Evolutionary conservation across 495 filamentous ascomycete species (phyloP), one percentile per base, ranked within the genome.

Genomic region (Hypoxylon fuscum): DNA sequence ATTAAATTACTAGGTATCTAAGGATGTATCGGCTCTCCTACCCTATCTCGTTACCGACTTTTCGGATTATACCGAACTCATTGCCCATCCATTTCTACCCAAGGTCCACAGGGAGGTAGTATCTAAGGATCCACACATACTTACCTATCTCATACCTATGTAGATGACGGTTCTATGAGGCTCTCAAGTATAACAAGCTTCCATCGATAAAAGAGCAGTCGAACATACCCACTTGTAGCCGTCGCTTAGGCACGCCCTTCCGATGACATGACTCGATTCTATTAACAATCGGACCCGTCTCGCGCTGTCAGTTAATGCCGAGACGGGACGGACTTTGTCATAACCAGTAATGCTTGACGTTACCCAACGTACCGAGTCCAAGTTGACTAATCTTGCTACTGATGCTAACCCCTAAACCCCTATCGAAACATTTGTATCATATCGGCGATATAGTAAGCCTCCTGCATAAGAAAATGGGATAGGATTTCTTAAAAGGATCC

Each of bases 401-500:
- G 35, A n/a, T 7, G 35, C 12, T 15, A 38, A 14, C 35, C 32
- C 9, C 10, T 31, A 10, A 34, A 4, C 31, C 31, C 31, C 8
- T 10, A 34, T 34, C 2, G 10, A 11, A 34, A 12, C n/a, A 3
- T 12, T 11, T 12, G 31, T 1, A 22, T 18, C 15, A 15, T 5
- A 2, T 43, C 40, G 40, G 40, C 21, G 40, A 12, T 9, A 4
- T 46, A 27, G 43, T 46, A 27, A 46, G 43, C 21, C 23, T 9
- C 21, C 20, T 15, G 37, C 11, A 15, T 21, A 14, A 44, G 22
- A 6, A 46, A 1, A 15, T 15, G 1, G 17, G n/a, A 2, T 12
- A 49, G 14, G 27, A 49, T 49, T 42, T 29, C 31, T 49, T 8
- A 17, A n/a, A n/a, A 35, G 46, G 29, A 37, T 37, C 12, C 2